phyloP scores from a whole-genome alignment of 768 basidiomycete species.

The Kwoniella newhampshirensis region DNA sequence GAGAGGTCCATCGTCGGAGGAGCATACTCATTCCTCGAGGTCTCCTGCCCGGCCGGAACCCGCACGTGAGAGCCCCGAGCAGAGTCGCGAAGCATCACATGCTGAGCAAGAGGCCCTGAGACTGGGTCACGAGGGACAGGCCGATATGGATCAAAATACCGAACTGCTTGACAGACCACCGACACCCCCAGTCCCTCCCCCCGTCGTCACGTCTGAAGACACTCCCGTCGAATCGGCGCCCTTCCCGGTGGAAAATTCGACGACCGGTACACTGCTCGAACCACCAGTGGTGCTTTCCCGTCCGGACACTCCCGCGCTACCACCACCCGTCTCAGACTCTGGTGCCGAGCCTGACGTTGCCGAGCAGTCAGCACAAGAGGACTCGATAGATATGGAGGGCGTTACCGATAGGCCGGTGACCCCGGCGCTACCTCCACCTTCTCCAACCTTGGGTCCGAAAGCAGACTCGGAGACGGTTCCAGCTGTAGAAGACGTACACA shows the following conservation, averaged over 20 bases:
- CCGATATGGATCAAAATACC: not conserved
- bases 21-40: not conserved
- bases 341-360: not conserved
- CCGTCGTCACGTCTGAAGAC: not conserved
- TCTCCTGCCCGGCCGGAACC: not conserved
- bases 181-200: constrained; percentile 15
- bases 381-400: too few relatives aligned
- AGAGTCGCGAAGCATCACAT: too few relatives aligned
- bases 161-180: constrained; percentile 14
- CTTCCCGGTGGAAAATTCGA: not conserved
- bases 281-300: constrained; percentile 3
- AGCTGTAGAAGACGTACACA: not conserved
- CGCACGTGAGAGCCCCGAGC: constrained; percentile 9
- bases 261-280: not conserved
- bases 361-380: not conserved
- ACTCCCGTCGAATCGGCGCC: not conserved
- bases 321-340: not conserved
- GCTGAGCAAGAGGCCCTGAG: too few relatives aligned
- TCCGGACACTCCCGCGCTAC: constrained; percentile 7
- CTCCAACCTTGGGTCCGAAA: not conserved
- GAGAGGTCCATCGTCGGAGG: constrained; percentile 1
- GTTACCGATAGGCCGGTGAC: constrained; percentile 10
- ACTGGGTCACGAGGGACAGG: too few relatives aligned
- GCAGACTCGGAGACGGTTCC: not conserved
- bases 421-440: constrained; percentile 6